Percentiles rank a stretch among this genome's conserved stretches.
Conservation (phyloP, 805 yeast genomes). For the Saccharomycopsis sp. region DNA sequence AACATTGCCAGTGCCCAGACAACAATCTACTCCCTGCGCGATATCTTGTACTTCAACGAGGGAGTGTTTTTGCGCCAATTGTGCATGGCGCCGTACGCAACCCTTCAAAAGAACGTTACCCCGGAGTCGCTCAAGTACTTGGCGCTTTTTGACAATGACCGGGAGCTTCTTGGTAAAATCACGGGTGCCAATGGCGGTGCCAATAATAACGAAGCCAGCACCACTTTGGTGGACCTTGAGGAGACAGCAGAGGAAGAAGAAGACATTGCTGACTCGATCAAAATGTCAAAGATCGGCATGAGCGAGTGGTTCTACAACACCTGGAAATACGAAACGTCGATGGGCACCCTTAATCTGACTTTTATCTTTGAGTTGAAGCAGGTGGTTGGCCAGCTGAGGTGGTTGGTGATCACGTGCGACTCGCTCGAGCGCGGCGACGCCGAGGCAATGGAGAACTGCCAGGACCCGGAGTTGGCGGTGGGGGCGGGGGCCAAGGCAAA, state of each 20-base stretch:
- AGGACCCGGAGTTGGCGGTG: constrained; percentile 13
- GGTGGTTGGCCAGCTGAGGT: constrained; percentile 31
- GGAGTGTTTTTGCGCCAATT: constrained; percentile 35
- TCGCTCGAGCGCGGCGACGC: constrained; percentile 19
- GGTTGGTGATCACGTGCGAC: constrained; percentile 31
- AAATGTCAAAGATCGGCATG: constrained; percentile 29
- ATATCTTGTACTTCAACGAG: constrained; percentile 31
- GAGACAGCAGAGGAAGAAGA: too few species aligned
- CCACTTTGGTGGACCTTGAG: neutral
- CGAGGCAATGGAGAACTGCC: neutral
- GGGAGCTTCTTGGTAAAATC: constrained; percentile 1
- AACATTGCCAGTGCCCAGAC: constrained; percentile 31
- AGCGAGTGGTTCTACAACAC: constrained; percentile 33
- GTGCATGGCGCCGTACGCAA: constrained; percentile 31
- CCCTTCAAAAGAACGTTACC: constrained; percentile 22
- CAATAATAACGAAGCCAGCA: neutral
- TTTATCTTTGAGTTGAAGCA: constrained; percentile 30
- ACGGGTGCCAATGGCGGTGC: neutral
- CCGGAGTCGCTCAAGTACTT: constrained; percentile 13
- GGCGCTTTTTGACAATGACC: constrained; percentile 9
- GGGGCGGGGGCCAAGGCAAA: too few species aligned
- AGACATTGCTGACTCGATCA: constrained; percentile 4
- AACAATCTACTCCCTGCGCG: constrained; percentile 28
- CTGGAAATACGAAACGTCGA: constrained; percentile 33
- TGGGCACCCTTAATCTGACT: constrained; percentile 29